A percentile compares a stretch with the other conserved stretches of the same genome.
These are phyloP conservation scores for Xylaria venustula DNA, from an alignment of 495 filamentous ascomycete species.

Conservation along the genomic window DNA sequence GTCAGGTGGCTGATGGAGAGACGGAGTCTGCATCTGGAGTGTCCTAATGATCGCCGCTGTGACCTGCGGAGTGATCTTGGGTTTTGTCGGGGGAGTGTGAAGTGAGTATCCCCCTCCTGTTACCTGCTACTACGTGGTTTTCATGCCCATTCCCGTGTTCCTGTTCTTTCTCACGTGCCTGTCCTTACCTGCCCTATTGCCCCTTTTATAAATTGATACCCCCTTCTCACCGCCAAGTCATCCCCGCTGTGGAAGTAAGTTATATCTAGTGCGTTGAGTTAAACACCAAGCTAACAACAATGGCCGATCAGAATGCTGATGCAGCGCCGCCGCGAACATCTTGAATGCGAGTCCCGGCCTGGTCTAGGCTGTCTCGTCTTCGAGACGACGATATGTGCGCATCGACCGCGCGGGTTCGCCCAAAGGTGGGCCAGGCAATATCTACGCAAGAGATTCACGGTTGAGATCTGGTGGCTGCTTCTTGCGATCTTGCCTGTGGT, in stretches of 20 bases:
- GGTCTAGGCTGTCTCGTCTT: slow-evolving; percentile 53
- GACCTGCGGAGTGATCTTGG: slow-evolving; percentile 51
- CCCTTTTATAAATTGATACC: too few species aligned
- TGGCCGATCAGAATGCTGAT: slow-evolving; percentile 42
- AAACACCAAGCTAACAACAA: too few species aligned
- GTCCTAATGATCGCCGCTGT: slow-evolving; percentile 47
- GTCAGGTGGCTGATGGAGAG: slow-evolving; percentile 67
- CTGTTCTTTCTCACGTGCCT: too few species aligned
- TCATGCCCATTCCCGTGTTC: too few species aligned
- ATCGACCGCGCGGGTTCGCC: slow-evolving; percentile 30
- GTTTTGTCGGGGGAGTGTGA: slow-evolving; percentile 53
- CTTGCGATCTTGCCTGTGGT: slow-evolving; percentile 30
- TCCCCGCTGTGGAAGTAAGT: too few species aligned
- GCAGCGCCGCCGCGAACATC: slow-evolving; percentile 51
- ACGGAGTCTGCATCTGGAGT: slow-evolving; percentile 49
- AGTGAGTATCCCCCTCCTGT: slow-evolving; percentile 28
- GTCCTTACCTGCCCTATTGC: too few species aligned
- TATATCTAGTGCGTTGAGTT: too few species aligned
- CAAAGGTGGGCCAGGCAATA: slow-evolving; percentile 36
- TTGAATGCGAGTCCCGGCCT: slow-evolving; percentile 52
- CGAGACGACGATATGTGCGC: slow-evolving; percentile 43
- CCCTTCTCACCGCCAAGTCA: too few species aligned
- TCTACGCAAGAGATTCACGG: slow-evolving; percentile 31
- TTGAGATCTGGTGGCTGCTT: slow-evolving; percentile 36
- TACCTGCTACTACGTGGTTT: too few species aligned